Evolutionary conservation across 257 asterid species (phyloP), one percentile per base, ranked within the genome.

Genomic region (Lavandula angustifolia): DNA sequence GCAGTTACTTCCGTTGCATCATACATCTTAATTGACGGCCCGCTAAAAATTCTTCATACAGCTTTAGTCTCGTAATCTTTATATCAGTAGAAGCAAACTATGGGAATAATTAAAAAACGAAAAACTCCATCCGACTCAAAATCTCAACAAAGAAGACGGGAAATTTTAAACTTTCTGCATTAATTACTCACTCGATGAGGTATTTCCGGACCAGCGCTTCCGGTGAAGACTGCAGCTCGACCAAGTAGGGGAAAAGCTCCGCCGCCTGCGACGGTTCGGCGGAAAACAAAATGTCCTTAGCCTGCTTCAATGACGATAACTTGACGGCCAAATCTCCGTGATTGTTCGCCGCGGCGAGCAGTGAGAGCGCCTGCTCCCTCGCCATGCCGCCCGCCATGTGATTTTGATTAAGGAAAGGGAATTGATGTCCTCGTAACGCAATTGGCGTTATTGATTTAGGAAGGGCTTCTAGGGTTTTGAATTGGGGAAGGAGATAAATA

Each of bases 281-380:
- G 14, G 85, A 78, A 68, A 87, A 64, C 66, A 92, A 29, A 31
- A 87, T 78, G 68, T 85, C 97, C 60, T 83, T 92, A 16, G 76
- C 88, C 83, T 87, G 97, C 83, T 79, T 87, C 80, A 92, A 66
- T 41, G 99, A 87, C 57, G 96, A 84, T 4, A 89, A 55, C 82
- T 92, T 92, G 18, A 92, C 94, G 18, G 88, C 81, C 83, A 92
- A 82, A 78, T 92, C 97, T 9, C 94, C 97, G 44, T 89, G 91
- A 80, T 92, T 89, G 69, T 92, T 89, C 74, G 87, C 95, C 64
- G 97, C 88, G 54, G 96, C 95, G 18, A 92, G 88, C 56, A 89
- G 84, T 62, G 94, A 69, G 53, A 92, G 82, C 64, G 91, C 96
- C 75, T 85, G 92, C 85, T 88, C 96, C 82, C 87, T 77, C 75